A percentile compares a stretch with the other conserved stretches of the same genome.
These are phyloP conservation scores for Elasticomyces elasticus DNA, from an alignment of 495 filamentous ascomycete species.

Conservation along the genomic window DNA sequence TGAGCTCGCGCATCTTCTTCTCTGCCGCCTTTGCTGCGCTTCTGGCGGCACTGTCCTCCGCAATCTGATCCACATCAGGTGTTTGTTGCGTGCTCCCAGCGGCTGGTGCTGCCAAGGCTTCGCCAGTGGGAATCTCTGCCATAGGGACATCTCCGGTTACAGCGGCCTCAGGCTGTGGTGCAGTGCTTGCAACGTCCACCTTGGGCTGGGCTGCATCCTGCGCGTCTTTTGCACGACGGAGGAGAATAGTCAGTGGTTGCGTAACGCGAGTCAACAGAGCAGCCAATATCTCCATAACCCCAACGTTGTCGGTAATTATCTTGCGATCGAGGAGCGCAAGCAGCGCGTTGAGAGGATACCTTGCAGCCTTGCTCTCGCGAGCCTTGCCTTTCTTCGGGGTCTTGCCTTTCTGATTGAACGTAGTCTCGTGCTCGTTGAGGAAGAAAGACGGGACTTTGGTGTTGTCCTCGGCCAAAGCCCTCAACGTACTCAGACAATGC, in stretches of 20 bases:
- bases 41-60: conserved; percentile 23
- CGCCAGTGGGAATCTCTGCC: conserved; percentile 7
- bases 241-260: conserved; percentile 68
- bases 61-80: conserved; percentile 26
- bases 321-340: conserved; percentile 79
- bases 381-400: conserved; percentile 75
- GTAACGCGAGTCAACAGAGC: conserved; percentile 79
- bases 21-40: conserved; percentile 28
- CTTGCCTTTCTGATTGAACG: conserved; percentile 61
- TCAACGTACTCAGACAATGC: conserved; percentile 77
- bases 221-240: conserved; percentile 57
- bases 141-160: conserved; percentile 19
- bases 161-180: conserved; percentile 21
- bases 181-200: conserved; percentile 30
- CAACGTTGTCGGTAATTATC: conserved; percentile 87
- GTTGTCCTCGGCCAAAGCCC: conserved; percentile 71
- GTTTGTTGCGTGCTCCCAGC: conserved; percentile 5
- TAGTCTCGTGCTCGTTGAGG: conserved; percentile 83
- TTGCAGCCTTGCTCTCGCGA: conserved; percentile 63
- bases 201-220: conserved; percentile 49
- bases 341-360: conserved; percentile 84
- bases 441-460: conserved; percentile 79
- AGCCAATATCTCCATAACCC: conserved; percentile 89
- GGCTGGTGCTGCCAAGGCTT: background rate
- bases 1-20: conserved; percentile 64